Evolutionary conservation across 208 protist species (phyloP).

Genomic region (Crithidia sp.): DNA sequence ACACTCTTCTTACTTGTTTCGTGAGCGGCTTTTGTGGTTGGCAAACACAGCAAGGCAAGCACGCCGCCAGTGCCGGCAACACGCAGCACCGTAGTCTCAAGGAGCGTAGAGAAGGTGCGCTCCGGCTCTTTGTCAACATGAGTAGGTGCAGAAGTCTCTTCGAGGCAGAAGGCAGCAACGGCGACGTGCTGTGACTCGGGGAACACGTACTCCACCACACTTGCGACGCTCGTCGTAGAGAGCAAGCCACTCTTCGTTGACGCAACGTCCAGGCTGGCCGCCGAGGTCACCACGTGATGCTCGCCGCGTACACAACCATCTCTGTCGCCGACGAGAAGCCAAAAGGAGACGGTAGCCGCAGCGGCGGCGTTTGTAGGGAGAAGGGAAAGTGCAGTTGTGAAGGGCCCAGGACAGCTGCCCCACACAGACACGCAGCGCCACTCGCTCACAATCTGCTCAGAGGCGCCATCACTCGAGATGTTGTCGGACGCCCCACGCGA

Average conservation of each 20-base stretch:
- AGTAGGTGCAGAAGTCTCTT: not conserved
- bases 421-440: conserved; percentile 17
- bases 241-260: not conserved
- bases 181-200: conserved; percentile 26
- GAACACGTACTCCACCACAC: conserved; percentile 26
- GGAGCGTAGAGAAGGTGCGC: not conserved
- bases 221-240: not conserved
- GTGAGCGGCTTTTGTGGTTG: not conserved
- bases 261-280: not conserved
- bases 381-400: conserved; percentile 21
- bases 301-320: conserved; percentile 19
- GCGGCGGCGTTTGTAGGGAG: not conserved
- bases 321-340: conserved; percentile 30
- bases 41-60: conserved; percentile 19
- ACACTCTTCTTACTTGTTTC: not conserved
- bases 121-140: not conserved
- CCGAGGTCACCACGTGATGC: not conserved
- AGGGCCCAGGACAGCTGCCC: conserved; percentile 19
- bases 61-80: conserved; percentile 25
- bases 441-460: not conserved
- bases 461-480: not conserved
- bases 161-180: conserved; percentile 20
- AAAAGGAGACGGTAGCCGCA: not conserved
- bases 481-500: not conserved
- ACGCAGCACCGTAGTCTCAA: conserved; percentile 9